Evolutionary conservation across 2,329 filamentous ascomycete genomes (phyloP), one percentile per base, ranked within the genome.

Genomic region (Trichoderma asperellum): DNA sequence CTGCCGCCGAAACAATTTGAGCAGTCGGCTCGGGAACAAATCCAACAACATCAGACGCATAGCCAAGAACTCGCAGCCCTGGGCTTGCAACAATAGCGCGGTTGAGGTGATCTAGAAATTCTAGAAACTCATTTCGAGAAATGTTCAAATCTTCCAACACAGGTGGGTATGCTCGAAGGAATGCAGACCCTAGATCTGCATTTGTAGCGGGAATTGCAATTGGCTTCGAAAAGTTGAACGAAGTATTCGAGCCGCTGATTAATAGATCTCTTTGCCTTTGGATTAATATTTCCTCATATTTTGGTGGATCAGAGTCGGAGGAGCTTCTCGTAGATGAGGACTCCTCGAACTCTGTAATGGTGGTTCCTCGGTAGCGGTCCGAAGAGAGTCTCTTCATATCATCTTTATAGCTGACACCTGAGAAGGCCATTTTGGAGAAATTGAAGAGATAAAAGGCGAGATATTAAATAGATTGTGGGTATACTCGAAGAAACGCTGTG

Each of bases 151-250:
- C 8, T 5, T 16, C 32, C 34, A 64, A 12, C 8, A 47, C 47
- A 2, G 34, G 34, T 2, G 61, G 49, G 6, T 64, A 64, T 18
- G 61, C 61, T 55, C 61, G 34, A 12, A 64, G 27, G 24, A 64
- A 64, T 5, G 61, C 61, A 21, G 61, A 64, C 11, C 61, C 61
- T 34, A 64, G 16, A 21, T 53, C 47, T 37, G 61, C 21, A 27
- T 40, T 64, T 29, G 61, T 64, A 34, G 61, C 49, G 16, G 61
- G 61, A 8, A 64, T 64, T 14, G 61, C 61, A 11, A 64, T 64
- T 40, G 21, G 34, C 61, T n/a, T 37, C 6, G 34, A 18, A 32
- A 27, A 14, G 18, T 18, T 40, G 24, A 34, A 8, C 6, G 24
- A 21, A 32, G 16, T 55, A 37, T 14, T 21, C 8, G n/a, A 37